Percentiles rank a stretch among this genome's conserved stretches.
Evolutionary conservation across 805 yeast species (phyloP).

Genomic region (Phaffomyces opuntiae): DNA sequence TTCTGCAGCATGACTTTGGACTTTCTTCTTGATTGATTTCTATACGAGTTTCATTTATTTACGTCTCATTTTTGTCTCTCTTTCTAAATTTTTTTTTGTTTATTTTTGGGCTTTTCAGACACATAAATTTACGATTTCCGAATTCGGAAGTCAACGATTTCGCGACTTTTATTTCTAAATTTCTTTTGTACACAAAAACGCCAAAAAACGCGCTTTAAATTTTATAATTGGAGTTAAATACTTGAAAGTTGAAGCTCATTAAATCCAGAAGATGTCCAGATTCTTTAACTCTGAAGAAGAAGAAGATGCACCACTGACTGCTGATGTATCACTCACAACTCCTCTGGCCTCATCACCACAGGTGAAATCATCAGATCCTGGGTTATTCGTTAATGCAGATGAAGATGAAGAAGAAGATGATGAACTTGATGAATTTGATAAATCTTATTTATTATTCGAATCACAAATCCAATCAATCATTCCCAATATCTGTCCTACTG

Average conservation of each 20-base stretch:
- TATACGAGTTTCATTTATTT: no score
- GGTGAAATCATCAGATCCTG: no score
- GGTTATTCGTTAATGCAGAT: no score
- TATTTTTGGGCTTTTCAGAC: neutral
- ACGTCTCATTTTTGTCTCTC: neutral
- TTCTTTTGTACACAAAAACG: neutral
- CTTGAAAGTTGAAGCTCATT: no score
- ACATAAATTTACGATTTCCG: neutral
- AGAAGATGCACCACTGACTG: neutral
- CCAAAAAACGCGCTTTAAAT: neutral
- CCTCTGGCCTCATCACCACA: no score
- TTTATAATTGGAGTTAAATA: neutral
- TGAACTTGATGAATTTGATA: slow-evolving; percentile 9
- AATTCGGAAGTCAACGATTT: slow-evolving; percentile 5
- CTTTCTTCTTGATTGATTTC: no score
- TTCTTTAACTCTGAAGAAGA: slow-evolving; percentile 3
- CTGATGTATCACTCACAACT: no score
- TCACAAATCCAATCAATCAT: slow-evolving; percentile 29
- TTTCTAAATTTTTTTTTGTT: neutral
- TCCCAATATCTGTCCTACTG: slow-evolving; percentile 23
- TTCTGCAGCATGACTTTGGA: neutral
- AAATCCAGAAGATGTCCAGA: no score
- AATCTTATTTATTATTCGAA: slow-evolving; percentile 21
- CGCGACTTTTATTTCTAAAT: neutral
- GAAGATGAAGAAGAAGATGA: slow-evolving; percentile 1